Base-by-base conservation (phyloP, 1,139 yeast genomes). In the Debaryomyces subglobosus region DNA sequence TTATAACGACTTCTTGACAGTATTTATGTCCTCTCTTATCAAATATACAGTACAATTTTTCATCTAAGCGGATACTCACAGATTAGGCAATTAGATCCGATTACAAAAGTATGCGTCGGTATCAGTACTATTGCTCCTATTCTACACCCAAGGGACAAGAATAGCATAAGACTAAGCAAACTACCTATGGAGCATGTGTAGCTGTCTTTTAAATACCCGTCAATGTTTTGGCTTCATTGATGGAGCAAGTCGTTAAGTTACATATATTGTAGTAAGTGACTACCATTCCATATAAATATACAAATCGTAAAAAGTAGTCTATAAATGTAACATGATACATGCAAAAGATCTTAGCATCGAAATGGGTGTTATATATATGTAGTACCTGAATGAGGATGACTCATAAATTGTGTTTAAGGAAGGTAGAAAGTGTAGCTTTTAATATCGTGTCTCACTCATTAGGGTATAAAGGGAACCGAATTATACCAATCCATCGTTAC, bases 361-460 rank as follows among this genome's bases (percentile, higher is more conserved):
- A 3, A 12, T 27, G 10, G 12, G 12, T 20, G 38, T 34, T 20
- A 20, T 9, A n/a, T 20, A n/a, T 33, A 16, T 15, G 38, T 35
- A 35, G 12, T 35, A 12, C 5, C n/a, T 9, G 4, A 5, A 16
- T n/a, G n/a, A 7, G 12, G 4, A n/a, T 12, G 38, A 20, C n/a
- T 35, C 7, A 20, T 12, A 16, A 3, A 10, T 35, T 35, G 12
- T 21, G 6, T 7, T 5, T 9, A 10, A 21, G 16, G 15, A 20
- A 13, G 13, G 1, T 33, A 33, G 6, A 12, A 27, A n/a, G 21
- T 21, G 20, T n/a, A 35, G 15, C 21, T 20, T 35, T 16, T 2
- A 20, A 10, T 20, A 35, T 35, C 38, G 38, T 35, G 38, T n/a
- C 38, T 35, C 25, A 20, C 38, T 20, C 38, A 35, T 35, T 20